These are phyloP conservation scores for Linnemannia hyalina DNA, from an alignment of 192 early-diverging fungal genomes.

Conservation along the genomic window DNA sequence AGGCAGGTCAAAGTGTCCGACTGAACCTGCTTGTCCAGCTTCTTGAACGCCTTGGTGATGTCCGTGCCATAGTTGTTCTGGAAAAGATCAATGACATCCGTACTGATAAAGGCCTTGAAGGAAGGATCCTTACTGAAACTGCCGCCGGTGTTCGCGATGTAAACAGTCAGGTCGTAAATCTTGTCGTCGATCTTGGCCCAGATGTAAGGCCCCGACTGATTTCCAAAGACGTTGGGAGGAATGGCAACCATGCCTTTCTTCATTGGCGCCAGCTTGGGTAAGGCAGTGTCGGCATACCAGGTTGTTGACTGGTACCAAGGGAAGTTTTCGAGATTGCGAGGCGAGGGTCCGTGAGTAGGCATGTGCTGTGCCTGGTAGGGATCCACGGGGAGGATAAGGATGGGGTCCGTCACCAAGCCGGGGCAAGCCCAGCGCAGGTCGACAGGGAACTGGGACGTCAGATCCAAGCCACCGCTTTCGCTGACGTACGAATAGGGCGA, in stretches of 20 bases:
- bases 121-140: slow-evolving; percentile 59
- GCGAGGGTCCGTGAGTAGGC: slow-evolving; percentile 38
- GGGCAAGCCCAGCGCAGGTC: slow-evolving; percentile 49
- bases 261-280: slow-evolving; percentile 64
- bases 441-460: slow-evolving; percentile 73
- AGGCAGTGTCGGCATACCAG: slow-evolving; percentile 55
- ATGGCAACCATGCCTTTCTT: slow-evolving; percentile 78
- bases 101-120: slow-evolving; percentile 58
- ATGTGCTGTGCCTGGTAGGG: slow-evolving; percentile 17
- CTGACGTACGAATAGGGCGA: slow-evolving; percentile 53
- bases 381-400: slow-evolving; percentile 9
- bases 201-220: slow-evolving; percentile 58
- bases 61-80: slow-evolving; percentile 61
- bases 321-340: slow-evolving; percentile 11
- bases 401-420: slow-evolving; percentile 29
- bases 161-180: slow-evolving; percentile 78
- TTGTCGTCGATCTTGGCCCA: slow-evolving; percentile 69
- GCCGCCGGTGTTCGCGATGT: slow-evolving; percentile 63
- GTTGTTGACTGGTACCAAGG: slow-evolving; percentile 27
- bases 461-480: slow-evolving; percentile 68
- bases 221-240: slow-evolving; percentile 67
- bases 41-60: slow-evolving; percentile 60
- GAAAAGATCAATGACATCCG: slow-evolving; percentile 56
- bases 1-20: slow-evolving; percentile 66
- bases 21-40: slow-evolving; percentile 37